These are phyloP conservation scores for Pyrenophora tritici-repentis DNA, from an alignment of 2,329 filamentous ascomycete species.

Conservation along the genomic window DNA sequence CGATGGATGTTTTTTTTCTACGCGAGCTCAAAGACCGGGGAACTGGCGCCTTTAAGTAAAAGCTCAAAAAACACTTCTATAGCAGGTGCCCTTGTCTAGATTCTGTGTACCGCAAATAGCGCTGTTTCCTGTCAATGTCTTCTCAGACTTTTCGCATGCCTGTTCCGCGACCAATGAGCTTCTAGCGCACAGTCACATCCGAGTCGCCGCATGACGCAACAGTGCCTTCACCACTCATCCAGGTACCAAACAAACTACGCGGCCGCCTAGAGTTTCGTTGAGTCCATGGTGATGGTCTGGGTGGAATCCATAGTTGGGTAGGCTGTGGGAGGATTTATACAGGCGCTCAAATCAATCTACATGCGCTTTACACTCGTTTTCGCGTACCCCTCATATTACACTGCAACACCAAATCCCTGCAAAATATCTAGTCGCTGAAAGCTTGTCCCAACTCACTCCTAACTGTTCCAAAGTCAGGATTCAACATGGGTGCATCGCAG, in stretches of 20 bases:
- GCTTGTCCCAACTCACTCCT: slow-evolving; percentile 10
- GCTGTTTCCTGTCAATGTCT: slow-evolving; percentile 10
- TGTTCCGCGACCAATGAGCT: slow-evolving; percentile 20
- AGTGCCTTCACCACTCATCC: slow-evolving; percentile 9
- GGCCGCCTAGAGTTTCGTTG: too few species aligned
- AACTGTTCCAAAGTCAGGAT: slow-evolving; percentile 1
- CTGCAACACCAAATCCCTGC: slow-evolving; percentile 5
- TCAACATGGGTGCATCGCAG: slow-evolving; percentile 54
- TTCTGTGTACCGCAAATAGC: slow-evolving; percentile 6
- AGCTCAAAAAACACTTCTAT: neutral
- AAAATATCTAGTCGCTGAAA: slow-evolving; percentile 17
- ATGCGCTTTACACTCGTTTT: neutral
- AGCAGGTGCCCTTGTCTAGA: slow-evolving; percentile 3
- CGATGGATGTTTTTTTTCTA: slow-evolving; percentile 2
- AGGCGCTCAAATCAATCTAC: neutral
- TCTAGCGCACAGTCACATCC: slow-evolving; percentile 20
- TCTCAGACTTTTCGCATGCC: slow-evolving; percentile 16
- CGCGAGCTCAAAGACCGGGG: slow-evolving; percentile 5
- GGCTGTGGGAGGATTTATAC: neutral
- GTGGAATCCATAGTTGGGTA: neutral
- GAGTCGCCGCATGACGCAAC: slow-evolving; percentile 8
- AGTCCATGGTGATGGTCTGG: neutral
- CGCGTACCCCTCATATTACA: neutral
- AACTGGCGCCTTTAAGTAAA: slow-evolving; percentile 8
- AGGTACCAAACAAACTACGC: neutral